Conservation (phyloP, 768 basidiomycete species). For the Leccinum ochraceum region DNA sequence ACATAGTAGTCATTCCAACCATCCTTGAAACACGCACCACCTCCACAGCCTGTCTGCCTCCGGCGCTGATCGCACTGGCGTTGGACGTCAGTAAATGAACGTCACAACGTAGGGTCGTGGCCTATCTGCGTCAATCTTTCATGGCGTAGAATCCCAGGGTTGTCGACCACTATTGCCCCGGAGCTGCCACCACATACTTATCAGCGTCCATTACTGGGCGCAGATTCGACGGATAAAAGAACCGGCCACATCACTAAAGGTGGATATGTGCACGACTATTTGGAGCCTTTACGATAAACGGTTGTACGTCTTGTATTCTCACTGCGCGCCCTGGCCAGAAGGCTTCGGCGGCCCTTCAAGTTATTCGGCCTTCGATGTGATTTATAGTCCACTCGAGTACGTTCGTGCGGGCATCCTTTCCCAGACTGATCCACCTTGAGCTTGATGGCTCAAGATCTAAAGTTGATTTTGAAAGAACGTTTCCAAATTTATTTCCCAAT, state of each 20-base stretch:
- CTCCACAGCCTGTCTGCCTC: background rate
- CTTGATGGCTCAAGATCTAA: background rate
- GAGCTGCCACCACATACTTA: background rate
- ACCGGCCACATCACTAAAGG: background rate
- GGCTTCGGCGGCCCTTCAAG: background rate
- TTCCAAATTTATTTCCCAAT: background rate
- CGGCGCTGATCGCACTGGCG: background rate
- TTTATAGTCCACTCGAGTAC: background rate
- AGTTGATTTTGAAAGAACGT: background rate
- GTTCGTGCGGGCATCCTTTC: background rate
- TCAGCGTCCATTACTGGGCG: background rate
- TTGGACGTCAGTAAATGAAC: background rate
- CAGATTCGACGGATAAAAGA: background rate
- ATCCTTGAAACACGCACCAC: background rate
- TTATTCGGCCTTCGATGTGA: background rate
- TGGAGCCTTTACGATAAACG: background rate
- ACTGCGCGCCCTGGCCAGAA: background rate
- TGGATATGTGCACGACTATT: background rate
- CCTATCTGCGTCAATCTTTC: background rate
- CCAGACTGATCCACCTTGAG: background rate
- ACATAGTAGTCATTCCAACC: background rate
- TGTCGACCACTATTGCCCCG: background rate
- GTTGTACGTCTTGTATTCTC: background rate
- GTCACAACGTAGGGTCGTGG: background rate
- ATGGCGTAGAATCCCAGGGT: background rate